Evolutionary conservation across 2,329 filamentous ascomycete species (phyloP).

Genomic region (Triangularia verruculosa): DNA sequence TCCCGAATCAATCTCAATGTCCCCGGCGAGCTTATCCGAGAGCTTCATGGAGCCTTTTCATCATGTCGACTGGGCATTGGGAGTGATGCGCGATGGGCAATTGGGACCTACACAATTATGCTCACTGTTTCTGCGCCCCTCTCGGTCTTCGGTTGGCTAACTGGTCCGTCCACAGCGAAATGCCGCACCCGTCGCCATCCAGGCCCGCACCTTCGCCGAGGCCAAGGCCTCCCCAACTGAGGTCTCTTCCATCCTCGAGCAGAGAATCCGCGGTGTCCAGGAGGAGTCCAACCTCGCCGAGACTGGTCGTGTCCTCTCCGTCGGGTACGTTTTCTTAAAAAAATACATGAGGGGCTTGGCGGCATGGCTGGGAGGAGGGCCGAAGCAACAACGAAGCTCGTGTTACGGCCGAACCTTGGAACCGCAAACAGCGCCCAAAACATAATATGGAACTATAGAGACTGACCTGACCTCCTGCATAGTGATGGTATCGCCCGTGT

Average conservation of each 20-base stretch:
- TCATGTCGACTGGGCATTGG: conserved; percentile 27
- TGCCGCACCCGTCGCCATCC: conserved; percentile 71
- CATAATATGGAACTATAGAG: conserved; percentile 22
- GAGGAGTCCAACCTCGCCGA: conserved; percentile 95
- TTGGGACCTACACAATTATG: conserved; percentile 34
- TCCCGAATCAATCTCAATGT: conserved; percentile 38
- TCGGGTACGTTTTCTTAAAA: conserved; percentile 73
- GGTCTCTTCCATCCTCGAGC: conserved; percentile 98
- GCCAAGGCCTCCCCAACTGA: conserved; percentile 95
- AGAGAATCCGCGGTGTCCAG: conserved; percentile 97
- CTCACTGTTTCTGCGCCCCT: conserved; percentile 23
- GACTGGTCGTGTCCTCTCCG: conserved; percentile 97
- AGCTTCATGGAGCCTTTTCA: conserved; percentile 42
- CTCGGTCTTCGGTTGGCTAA: conserved; percentile 30
- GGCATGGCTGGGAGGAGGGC: conserved; percentile 4
- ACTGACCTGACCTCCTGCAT: conserved; percentile 29
- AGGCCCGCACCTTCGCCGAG: conserved; percentile 86
- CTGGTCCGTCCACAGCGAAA: conserved; percentile 68
- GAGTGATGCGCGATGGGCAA: conserved; percentile 39
- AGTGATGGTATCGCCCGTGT: conserved; percentile 99
- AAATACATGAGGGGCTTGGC: conserved; percentile 21
- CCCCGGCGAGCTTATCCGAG: conserved; percentile 28
- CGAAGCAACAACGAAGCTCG: conserved; percentile 6
- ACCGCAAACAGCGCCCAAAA: not conserved
- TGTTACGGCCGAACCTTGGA: conserved; percentile 25